A percentile compares a stretch with the other conserved stretches of the same genome.
phyloP scores from a whole-genome alignment of 2,329 filamentous ascomycete species.

The Alternaria viburni region DNA sequence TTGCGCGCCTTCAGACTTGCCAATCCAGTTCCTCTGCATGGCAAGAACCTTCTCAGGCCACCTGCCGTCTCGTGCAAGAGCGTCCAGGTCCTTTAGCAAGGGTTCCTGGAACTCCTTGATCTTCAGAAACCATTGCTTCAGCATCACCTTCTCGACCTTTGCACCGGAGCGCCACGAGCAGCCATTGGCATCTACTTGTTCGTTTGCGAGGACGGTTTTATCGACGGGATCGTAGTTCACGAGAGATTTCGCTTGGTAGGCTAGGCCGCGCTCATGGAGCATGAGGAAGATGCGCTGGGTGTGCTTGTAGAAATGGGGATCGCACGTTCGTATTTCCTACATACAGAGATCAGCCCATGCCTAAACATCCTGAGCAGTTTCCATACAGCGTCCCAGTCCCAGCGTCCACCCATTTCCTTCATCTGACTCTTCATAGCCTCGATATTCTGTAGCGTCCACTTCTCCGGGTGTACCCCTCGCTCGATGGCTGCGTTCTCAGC shows the following conservation, averaged over 20 bases:
- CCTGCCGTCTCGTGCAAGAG: slow-evolving; percentile 65
- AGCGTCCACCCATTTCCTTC: slow-evolving; percentile 76
- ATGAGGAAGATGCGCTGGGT: slow-evolving; percentile 85
- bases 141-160: slow-evolving; percentile 76
- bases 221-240: slow-evolving; percentile 94
- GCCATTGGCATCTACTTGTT: slow-evolving; percentile 88
- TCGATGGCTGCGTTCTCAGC: slow-evolving; percentile 92
- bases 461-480: slow-evolving; percentile 74
- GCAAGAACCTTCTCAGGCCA: slow-evolving; percentile 85
- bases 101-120: slow-evolving; percentile 80
- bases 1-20: slow-evolving; percentile 74
- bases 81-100: slow-evolving; percentile 73
- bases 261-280: slow-evolving; percentile 74
- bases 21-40: slow-evolving; percentile 90
- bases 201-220: slow-evolving; percentile 87
- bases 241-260: slow-evolving; percentile 81
- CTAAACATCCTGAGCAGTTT: not conserved
- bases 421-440: slow-evolving; percentile 84
- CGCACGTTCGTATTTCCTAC: slow-evolving; percentile 84
- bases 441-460: slow-evolving; percentile 84
- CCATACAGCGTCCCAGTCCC: slow-evolving; percentile 79
- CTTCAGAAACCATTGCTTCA: slow-evolving; percentile 90
- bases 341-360: slow-evolving; percentile 13
- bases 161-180: slow-evolving; percentile 87
- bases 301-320: slow-evolving; percentile 86